These are phyloP conservation scores for Nitzschia sp. DNA, from an alignment of 108 stramenopile species.

Conservation along the genomic window DNA sequence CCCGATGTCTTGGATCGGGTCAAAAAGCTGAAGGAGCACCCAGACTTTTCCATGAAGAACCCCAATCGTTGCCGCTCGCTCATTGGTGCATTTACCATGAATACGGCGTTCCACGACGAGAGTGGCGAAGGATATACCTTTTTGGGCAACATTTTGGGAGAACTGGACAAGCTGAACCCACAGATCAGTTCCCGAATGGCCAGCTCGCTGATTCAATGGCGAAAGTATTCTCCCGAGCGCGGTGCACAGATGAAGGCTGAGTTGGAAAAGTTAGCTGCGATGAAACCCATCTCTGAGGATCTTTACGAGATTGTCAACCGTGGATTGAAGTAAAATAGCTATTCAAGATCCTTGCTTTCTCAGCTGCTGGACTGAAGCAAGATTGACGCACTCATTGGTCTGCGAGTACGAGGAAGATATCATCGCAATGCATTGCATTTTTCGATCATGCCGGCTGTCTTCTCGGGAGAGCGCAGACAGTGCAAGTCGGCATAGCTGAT, in stretches of 20 bases:
- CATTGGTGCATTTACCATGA: constrained; percentile 78
- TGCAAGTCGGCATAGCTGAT: no score
- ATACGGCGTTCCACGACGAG: constrained; percentile 84
- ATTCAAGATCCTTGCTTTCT: no score
- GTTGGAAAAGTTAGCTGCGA: constrained; percentile 57
- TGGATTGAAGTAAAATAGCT: no score
- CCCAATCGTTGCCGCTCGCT: constrained; percentile 93
- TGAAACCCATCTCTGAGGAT: constrained; percentile 76
- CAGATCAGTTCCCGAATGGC: constrained; percentile 88
- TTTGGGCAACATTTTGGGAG: constrained; percentile 74
- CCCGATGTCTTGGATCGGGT: constrained; percentile 70
- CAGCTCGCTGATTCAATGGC: constrained; percentile 77
- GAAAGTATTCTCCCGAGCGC: constrained; percentile 71
- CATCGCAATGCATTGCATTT: no score
- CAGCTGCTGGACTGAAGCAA: no score
- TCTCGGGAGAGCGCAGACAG: no score
- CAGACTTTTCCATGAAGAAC: constrained; percentile 89
- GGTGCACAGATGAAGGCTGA: constrained; percentile 79
- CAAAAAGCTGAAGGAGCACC: constrained; percentile 65
- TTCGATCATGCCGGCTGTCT: no score
- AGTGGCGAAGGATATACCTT: constrained; percentile 89
- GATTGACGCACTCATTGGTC: no score
- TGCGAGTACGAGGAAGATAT: no score
- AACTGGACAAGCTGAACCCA: constrained; percentile 90
- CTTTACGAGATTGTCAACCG: constrained; percentile 80